A percentile compares a stretch with the other conserved stretches of the same genome.
phyloP scores from a whole-genome alignment of 2,329 filamentous ascomycete species.

The Madurella mycetomatis region DNA sequence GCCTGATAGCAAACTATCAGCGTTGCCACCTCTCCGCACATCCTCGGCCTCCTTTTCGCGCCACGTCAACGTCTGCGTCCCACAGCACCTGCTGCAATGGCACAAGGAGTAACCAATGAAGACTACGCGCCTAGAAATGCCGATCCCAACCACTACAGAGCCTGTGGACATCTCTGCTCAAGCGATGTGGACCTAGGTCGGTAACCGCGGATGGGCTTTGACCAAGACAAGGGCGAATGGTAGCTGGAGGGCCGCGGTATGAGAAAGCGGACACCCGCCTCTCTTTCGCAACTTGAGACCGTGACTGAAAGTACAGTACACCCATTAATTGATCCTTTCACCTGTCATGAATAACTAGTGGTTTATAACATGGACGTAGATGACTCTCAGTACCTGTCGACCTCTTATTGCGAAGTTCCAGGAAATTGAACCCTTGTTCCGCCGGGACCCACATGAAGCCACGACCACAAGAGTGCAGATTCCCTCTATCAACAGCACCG shows the following conservation, averaged over 20 bases:
- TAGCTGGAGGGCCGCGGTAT: too few species aligned
- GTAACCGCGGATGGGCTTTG: too few species aligned
- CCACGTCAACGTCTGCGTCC: neutral
- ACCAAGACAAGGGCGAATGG: too few species aligned
- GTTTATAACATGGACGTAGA: too few species aligned
- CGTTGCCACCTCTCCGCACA: neutral
- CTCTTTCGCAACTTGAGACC: too few species aligned
- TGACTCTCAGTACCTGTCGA: too few species aligned
- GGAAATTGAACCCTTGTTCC: too few species aligned
- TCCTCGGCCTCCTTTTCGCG: neutral
- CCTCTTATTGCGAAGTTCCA: too few species aligned
- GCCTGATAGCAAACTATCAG: neutral
- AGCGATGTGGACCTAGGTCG: neutral
- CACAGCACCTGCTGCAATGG: neutral
- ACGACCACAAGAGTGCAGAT: neutral
- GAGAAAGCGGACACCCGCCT: too few species aligned
- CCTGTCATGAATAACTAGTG: too few species aligned
- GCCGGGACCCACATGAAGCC: neutral
- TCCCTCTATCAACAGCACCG: neutral
- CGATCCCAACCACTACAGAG: neutral
- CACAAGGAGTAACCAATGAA: neutral
- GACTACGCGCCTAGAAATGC: neutral
- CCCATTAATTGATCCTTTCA: too few species aligned
- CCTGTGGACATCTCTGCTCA: neutral
- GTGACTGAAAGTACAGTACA: too few species aligned